A percentile compares a stretch with the other conserved stretches of the same genome.
Conservation (phyloP, 139 green algal species). For the Coelastrella sp. region DNA sequence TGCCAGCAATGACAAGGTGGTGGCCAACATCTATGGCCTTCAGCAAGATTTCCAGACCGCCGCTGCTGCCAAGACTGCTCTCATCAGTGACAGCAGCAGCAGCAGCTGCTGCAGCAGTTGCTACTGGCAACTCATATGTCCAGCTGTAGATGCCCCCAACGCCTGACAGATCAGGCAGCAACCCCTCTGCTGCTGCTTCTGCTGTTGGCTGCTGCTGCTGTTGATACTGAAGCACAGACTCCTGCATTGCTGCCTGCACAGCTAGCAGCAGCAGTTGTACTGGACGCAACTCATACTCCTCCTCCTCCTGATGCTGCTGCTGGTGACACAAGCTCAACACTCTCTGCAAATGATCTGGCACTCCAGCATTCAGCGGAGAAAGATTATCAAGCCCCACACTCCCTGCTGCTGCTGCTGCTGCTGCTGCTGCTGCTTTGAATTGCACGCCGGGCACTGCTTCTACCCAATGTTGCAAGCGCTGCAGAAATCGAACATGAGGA, state of each 20-base stretch:
- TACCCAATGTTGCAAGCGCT: background rate
- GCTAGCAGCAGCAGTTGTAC: slow-evolving; percentile 57
- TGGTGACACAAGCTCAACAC: background rate
- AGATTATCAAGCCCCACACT: background rate
- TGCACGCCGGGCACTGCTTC: background rate
- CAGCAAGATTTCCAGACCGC: background rate
- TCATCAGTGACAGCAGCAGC: background rate
- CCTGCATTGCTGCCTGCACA: slow-evolving; percentile 60
- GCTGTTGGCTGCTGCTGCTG: slow-evolving; percentile 9
- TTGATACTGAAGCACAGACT: slow-evolving; percentile 39
- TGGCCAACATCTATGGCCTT: slow-evolving; percentile 4
- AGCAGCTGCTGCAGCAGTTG: too few relatives aligned
- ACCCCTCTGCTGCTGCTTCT: slow-evolving; percentile 1
- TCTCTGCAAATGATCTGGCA: slow-evolving; percentile 17
- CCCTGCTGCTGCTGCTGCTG: background rate
- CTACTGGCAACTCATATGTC: slow-evolving; percentile 6
- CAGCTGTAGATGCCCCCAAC: background rate
- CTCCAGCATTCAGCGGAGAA: background rate
- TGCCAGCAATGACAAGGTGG: background rate
- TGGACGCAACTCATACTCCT: too few relatives aligned
- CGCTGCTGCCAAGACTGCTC: too few relatives aligned
- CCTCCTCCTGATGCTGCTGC: background rate
- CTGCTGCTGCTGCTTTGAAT: background rate
- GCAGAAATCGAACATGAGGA: too few relatives aligned
- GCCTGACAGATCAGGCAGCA: background rate